Conservation (phyloP, 371 early-diverging fungal species). For the Nosema muscidifuracis region DNA sequence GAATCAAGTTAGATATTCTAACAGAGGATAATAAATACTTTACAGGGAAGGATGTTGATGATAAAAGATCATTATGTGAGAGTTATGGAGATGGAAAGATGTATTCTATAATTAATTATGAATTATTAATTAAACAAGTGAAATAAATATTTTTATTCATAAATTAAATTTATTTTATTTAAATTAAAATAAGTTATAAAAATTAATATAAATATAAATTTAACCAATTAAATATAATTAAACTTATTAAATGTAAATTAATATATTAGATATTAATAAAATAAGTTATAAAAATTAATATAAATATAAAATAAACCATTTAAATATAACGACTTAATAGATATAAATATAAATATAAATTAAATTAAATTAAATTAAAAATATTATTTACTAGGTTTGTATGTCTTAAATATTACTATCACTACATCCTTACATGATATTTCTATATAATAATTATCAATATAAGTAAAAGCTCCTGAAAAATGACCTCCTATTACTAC, state of each 20-base stretch:
- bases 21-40: background rate
- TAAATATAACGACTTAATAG: background rate
- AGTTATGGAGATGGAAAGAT: background rate
- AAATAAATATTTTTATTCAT: background rate
- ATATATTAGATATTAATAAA: background rate
- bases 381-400: background rate
- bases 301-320: constrained; percentile 2
- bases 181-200: too few species aligned
- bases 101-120: background rate
- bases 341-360: background rate
- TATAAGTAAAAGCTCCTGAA: constrained; percentile 53
- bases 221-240: background rate
- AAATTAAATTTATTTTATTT: background rate
- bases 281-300: background rate
- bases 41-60: background rate
- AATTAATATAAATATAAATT: background rate
- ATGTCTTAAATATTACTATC: constrained; percentile 25
- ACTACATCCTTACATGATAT: constrained; percentile 8
- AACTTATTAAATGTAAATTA: too few species aligned
- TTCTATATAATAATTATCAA: constrained; percentile 29
- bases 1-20: background rate
- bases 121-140: background rate
- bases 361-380: background rate
- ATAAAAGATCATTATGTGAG: background rate
- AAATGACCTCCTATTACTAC: constrained; percentile 60